Evolutionary conservation across 352 stramenopile genomes (phyloP), one percentile per base, ranked within the genome.

Genomic region (Pythium folliculosum): DNA sequence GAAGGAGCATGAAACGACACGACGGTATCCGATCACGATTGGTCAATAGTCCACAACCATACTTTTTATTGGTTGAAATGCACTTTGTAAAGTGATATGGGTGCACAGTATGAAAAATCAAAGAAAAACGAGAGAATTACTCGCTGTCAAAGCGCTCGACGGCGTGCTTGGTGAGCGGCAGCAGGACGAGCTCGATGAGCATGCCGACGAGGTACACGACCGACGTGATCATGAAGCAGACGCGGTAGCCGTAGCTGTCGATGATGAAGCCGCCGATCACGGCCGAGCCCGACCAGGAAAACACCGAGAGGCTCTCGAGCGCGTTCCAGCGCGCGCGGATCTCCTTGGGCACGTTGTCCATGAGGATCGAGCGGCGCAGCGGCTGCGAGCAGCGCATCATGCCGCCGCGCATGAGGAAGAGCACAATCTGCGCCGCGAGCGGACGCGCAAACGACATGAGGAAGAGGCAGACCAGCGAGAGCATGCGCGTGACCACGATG

Each of bases 321-420:
- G 84, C 82, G 48, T 88, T 91, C 85, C 85, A 94, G 1, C 81
- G 78, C 5, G 80, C 85, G 23, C 85, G 83, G 81, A 32, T 32
- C 27, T 32, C 27, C 47, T 86, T 63, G 9, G 81, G 76, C 25
- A 94, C 83, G 50, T 88, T 88, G 62, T 94, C 85, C 83, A 94
- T 92, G 17, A 94, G 71, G 22, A 94, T 27, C 30, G 85, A 91
- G 32, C 79, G 78, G 13, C 84, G 77, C 32, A 94, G 59, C 10
- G 83, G 83, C 54, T 88, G 77, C 0, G 80, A 78, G 68, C 83
- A 90, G 52, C 74, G 73, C 72, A 90, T 88, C 51, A 91, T 75
- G 16, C 69, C 77, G 21, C 65, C 81, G 19, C 78, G 76, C 13
- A 80, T 45, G 30, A 92, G 51, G 52, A 92, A 91, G 14, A 92